A percentile compares a stretch with the other conserved stretches of the same genome.
Evolutionary conservation across 164 flowering plant species (phyloP).

Genomic region (Tetracentron sinense): DNA sequence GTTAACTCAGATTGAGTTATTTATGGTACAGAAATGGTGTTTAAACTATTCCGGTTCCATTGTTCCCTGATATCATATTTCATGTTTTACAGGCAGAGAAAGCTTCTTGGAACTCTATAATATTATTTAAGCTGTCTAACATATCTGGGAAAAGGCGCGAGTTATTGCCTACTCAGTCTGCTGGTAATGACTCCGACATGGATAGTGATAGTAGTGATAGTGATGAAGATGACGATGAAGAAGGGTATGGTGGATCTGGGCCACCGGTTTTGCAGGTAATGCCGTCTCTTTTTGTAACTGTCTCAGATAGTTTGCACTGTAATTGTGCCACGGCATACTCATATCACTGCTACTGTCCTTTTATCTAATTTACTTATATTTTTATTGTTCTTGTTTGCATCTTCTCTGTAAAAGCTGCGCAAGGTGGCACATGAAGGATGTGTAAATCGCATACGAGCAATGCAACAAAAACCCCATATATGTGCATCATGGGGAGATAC

Average conservation of each 20-base stretch:
- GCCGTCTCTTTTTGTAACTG: not conserved
- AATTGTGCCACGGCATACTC: not conserved
- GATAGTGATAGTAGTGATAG: constrained; percentile 58
- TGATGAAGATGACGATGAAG: constrained; percentile 58
- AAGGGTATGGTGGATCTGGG: constrained; percentile 39
- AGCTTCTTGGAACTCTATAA: constrained; percentile 65
- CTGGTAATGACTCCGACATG: constrained; percentile 46
- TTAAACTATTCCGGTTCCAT: too few species aligned
- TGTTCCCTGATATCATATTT: not conserved
- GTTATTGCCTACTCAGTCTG: constrained; percentile 44
- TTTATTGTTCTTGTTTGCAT: too few species aligned
- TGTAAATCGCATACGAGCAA: constrained; percentile 86
- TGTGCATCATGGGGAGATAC: constrained; percentile 93
- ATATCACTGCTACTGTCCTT: too few species aligned
- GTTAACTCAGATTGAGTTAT: too few species aligned
- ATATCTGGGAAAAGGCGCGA: constrained; percentile 80
- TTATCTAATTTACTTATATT: not conserved
- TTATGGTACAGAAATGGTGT: too few species aligned
- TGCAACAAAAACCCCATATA: constrained; percentile 85
- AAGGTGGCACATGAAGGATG: constrained; percentile 83
- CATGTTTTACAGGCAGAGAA: constrained; percentile 63
- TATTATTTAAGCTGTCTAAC: constrained; percentile 66
- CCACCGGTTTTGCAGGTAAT: constrained; percentile 68
- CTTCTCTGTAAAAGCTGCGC: constrained; percentile 46
- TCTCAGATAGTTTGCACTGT: not conserved